phyloP scores from a whole-genome alignment of 1,284 basidiomycete genomes.

The Ustilago trichophora region DNA sequence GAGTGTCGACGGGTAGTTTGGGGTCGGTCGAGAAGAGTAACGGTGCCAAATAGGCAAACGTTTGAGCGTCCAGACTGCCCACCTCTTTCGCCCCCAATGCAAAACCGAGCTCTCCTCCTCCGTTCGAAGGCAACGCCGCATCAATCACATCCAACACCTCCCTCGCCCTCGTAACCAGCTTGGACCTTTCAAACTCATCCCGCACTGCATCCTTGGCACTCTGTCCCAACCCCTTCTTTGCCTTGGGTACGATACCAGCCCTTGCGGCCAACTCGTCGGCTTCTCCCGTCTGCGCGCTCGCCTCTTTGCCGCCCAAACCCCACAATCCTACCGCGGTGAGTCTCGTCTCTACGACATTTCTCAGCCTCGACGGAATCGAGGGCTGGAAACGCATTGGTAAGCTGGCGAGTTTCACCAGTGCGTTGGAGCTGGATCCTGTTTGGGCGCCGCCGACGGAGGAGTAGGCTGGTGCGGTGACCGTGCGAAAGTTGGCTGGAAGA shows the following conservation, averaged over 20 bases:
- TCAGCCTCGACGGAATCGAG: slow-evolving; percentile 47
- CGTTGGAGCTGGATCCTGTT: neutral
- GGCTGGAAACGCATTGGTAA: slow-evolving; percentile 27
- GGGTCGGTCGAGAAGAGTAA: slow-evolving; percentile 22
- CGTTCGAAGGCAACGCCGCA: slow-evolving; percentile 5
- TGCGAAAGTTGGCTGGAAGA: slow-evolving; percentile 50
- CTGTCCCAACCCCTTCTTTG: slow-evolving; percentile 30
- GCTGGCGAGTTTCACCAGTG: slow-evolving; percentile 10
- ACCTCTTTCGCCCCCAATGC: slow-evolving; percentile 1
- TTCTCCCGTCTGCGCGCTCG: slow-evolving; percentile 23
- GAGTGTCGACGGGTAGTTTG: slow-evolving; percentile 26
- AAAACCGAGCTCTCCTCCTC: neutral
- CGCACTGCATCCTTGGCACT: slow-evolving; percentile 23
- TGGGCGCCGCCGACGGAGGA: slow-evolving; percentile 13
- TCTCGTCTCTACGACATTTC: slow-evolving; percentile 50
- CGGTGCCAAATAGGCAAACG: slow-evolving; percentile 53
- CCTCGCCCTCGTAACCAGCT: slow-evolving; percentile 24
- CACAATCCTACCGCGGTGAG: slow-evolving; percentile 39
- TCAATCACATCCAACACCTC: slow-evolving; percentile 31
- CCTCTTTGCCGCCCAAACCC: slow-evolving; percentile 50
- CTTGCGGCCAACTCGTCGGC: slow-evolving; percentile 33
- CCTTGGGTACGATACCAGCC: slow-evolving; percentile 36
- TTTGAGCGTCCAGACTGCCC: slow-evolving; percentile 39
- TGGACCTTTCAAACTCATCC: slow-evolving; percentile 41
- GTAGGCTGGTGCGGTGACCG: slow-evolving; percentile 42